These are phyloP conservation scores for Pseudogymnoascus sp. DNA, from an alignment of 2,329 filamentous ascomycete species.

Conservation along the genomic window DNA sequence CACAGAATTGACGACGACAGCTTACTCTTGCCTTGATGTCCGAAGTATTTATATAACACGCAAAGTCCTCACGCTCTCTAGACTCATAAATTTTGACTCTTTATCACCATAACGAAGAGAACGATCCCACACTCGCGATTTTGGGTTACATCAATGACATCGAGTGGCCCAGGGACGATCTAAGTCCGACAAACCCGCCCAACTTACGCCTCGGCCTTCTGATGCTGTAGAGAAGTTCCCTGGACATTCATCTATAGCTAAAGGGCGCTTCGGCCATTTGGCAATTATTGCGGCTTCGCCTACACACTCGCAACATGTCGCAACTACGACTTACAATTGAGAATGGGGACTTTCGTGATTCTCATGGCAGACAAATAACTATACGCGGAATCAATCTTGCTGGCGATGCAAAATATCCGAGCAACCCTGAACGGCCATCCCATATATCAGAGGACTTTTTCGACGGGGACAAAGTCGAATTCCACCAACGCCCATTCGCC, in stretches of 20 bases:
- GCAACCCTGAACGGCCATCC: conserved; percentile 71
- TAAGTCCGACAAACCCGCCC: neutral
- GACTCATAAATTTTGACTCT: neutral
- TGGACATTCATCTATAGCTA: neutral
- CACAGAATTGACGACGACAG: neutral
- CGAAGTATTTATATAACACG: neutral
- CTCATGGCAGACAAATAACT: conserved; percentile 73
- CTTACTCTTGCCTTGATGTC: neutral
- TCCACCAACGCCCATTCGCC: conserved; percentile 77
- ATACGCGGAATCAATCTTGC: conserved; percentile 92
- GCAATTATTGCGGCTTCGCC: neutral
- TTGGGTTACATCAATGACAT: neutral
- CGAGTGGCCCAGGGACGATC: neutral
- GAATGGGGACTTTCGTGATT: conserved; percentile 75
- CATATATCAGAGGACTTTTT: conserved; percentile 76
- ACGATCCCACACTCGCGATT: neutral
- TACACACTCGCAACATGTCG: conserved; percentile 48
- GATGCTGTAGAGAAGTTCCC: neutral
- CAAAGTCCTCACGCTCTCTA: neutral
- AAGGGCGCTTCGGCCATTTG: neutral
- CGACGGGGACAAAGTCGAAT: conserved; percentile 84
- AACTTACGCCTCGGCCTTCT: neutral
- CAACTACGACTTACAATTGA: conserved; percentile 74
- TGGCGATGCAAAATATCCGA: conserved; percentile 83
- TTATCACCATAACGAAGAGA: neutral